These are phyloP conservation scores for Aristolochia contorta DNA, from an alignment of 164 flowering plant genomes.

Conservation along the genomic window DNA sequence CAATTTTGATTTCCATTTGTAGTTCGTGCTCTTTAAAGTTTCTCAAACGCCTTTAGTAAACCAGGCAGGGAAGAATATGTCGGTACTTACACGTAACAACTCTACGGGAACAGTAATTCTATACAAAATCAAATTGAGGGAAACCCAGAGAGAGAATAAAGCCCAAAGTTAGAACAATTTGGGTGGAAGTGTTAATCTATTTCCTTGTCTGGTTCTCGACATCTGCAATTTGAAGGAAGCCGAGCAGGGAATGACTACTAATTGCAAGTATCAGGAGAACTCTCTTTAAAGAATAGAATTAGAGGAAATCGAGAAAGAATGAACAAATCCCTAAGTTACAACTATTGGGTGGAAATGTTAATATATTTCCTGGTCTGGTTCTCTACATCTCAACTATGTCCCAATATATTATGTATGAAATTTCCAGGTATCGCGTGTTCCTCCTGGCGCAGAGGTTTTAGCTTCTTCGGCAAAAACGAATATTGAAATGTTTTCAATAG, in stretches of 20 bases:
- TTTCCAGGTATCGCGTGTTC: conserved; percentile 6
- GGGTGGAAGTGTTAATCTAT: neutral
- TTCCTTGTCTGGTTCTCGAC: neutral
- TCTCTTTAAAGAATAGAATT: no score
- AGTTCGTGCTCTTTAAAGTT: no score
- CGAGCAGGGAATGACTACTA: no score
- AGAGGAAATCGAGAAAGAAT: no score
- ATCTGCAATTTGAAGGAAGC: neutral
- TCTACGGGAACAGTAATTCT: no score
- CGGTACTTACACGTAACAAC: no score
- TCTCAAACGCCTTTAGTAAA: no score
- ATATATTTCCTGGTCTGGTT: neutral
- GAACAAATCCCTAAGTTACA: neutral
- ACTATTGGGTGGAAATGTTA: neutral
- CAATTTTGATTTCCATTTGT: no score
- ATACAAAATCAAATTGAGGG: no score
- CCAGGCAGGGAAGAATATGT: no score
- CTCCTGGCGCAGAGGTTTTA: conserved; percentile 9
- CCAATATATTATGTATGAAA: neutral
- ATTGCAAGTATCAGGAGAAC: no score
- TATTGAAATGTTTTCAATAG: conserved; percentile 12
- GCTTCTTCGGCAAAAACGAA: conserved; percentile 9
- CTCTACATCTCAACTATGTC: neutral
- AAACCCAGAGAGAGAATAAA: no score
- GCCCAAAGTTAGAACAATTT: neutral